Percentiles rank a stretch among this genome's conserved stretches.
Conservation (phyloP, 371 early-diverging fungal species). For the Mucor velutinosus region DNA sequence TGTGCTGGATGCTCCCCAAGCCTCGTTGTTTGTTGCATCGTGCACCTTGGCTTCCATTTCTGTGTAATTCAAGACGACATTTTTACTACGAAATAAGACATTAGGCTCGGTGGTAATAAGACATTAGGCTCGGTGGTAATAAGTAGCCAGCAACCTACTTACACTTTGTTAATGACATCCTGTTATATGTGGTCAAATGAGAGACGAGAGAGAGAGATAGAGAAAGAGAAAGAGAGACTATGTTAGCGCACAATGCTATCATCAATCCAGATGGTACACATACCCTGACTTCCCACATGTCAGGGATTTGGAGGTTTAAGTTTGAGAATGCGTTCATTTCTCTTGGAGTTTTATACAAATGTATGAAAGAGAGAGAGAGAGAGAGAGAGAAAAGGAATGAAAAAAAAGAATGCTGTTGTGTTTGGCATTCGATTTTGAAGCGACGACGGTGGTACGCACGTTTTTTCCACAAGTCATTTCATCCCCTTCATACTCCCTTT, state of each 20-base stretch:
- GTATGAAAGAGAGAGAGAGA: background rate
- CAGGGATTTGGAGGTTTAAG: constrained; percentile 45
- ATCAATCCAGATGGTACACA: background rate
- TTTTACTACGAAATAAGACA: constrained; percentile 45
- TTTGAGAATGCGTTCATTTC: constrained; percentile 45
- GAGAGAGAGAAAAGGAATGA: background rate
- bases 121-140: background rate
- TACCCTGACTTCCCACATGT: constrained; percentile 60
- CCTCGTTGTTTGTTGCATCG: constrained; percentile 83
- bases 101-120: background rate
- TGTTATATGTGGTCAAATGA: constrained; percentile 7
- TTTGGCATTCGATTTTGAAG: background rate
- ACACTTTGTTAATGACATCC: constrained; percentile 74
- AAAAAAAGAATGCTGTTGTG: background rate
- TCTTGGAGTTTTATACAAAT: background rate
- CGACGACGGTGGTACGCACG: background rate
- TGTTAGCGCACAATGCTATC: background rate
- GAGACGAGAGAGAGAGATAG: background rate
- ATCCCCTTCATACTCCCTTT: background rate
- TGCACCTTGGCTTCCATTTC: constrained; percentile 89
- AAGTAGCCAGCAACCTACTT: constrained; percentile 10
- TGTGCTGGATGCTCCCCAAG: constrained; percentile 93
- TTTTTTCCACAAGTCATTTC: background rate
- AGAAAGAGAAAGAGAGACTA: background rate
- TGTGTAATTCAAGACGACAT: constrained; percentile 82